phyloP scores from a whole-genome alignment of 2,329 filamentous ascomycete genomes.

The Monascus ruber region DNA sequence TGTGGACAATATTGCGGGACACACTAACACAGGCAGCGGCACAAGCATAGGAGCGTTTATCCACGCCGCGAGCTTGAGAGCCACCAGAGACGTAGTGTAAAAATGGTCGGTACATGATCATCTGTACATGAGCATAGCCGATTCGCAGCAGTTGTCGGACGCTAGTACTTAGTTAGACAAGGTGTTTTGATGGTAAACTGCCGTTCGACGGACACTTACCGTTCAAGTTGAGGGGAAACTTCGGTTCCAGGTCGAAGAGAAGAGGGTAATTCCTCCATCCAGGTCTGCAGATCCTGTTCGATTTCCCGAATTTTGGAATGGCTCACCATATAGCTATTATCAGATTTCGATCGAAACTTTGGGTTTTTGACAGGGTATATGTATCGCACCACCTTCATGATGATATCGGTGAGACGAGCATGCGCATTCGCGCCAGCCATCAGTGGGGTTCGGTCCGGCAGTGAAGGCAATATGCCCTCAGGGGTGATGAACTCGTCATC shows the following conservation, averaged over 20 bases:
- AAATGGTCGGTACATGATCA: slow-evolving; percentile 55
- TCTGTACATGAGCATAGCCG: slow-evolving; percentile 53
- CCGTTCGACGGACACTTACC: slow-evolving; percentile 43
- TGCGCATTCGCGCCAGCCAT: slow-evolving; percentile 52
- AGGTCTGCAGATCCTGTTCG: slow-evolving; percentile 50
- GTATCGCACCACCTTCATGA: slow-evolving; percentile 51
- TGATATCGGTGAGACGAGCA: slow-evolving; percentile 44
- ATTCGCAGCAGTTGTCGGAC: slow-evolving; percentile 51
- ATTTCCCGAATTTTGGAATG: slow-evolving; percentile 55
- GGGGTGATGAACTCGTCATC: slow-evolving; percentile 38
- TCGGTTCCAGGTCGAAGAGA: slow-evolving; percentile 71
- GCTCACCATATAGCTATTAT: slow-evolving; percentile 50
- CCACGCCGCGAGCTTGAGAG: slow-evolving; percentile 40
- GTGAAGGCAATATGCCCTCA: slow-evolving; percentile 42
- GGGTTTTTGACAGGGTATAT: slow-evolving; percentile 51
- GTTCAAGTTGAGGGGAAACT: slow-evolving; percentile 59
- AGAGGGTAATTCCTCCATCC: slow-evolving; percentile 58
- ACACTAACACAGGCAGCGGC: slow-evolving; percentile 56
- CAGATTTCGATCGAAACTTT: slow-evolving; percentile 31
- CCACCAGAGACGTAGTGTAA: slow-evolving; percentile 50
- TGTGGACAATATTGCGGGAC: slow-evolving; percentile 55
- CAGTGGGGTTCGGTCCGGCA: slow-evolving; percentile 43
- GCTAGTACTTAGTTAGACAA: slow-evolving; percentile 19
- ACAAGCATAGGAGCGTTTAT: slow-evolving; percentile 54
- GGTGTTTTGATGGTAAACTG: not conserved